Evolutionary conservation across 371 early-diverging fungal species (phyloP).

Genomic region (Fennellomyces sp.): DNA sequence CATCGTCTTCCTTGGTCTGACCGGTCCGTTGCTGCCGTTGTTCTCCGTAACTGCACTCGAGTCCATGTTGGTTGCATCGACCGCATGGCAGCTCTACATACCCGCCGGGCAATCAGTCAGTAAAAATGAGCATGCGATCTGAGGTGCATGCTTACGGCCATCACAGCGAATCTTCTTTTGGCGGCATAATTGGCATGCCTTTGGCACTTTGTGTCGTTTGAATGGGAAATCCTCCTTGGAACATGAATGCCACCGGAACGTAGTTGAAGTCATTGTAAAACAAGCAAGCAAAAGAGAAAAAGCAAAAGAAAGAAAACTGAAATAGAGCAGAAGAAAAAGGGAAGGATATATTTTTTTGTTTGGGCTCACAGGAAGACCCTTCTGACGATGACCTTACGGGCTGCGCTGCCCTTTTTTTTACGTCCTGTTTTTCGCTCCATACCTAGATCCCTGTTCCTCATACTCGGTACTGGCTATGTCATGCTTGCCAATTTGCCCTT

Average conservation of each 20-base stretch:
- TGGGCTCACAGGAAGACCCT: not conserved
- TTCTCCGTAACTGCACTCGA: conserved; percentile 11
- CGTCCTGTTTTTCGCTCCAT: no score
- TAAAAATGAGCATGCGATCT: not conserved
- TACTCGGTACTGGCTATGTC: no score
- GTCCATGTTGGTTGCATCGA: conserved; percentile 12
- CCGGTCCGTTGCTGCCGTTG: conserved; percentile 3
- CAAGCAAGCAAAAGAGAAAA: not conserved
- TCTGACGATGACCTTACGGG: not conserved
- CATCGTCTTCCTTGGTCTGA: not conserved
- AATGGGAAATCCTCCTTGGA: conserved; percentile 32
- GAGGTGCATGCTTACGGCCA: conserved; percentile 22
- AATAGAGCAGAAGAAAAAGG: not conserved
- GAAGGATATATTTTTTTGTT: not conserved
- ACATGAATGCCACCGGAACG: conserved; percentile 28
- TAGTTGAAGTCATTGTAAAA: conserved; percentile 7
- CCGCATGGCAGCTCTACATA: conserved; percentile 20
- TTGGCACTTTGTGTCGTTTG: conserved; percentile 27
- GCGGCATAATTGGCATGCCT: conserved; percentile 28
- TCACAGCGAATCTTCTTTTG: conserved; percentile 34
- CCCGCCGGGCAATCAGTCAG: no score
- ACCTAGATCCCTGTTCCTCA: no score
- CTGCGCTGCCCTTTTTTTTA: not conserved
- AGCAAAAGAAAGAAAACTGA: not conserved
- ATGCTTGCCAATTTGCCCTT: no score